Evolutionary conservation across 108 stramenopile species (phyloP), one percentile per base, ranked within the genome.

Genomic region (Cyclostephanos invisitatus): DNA sequence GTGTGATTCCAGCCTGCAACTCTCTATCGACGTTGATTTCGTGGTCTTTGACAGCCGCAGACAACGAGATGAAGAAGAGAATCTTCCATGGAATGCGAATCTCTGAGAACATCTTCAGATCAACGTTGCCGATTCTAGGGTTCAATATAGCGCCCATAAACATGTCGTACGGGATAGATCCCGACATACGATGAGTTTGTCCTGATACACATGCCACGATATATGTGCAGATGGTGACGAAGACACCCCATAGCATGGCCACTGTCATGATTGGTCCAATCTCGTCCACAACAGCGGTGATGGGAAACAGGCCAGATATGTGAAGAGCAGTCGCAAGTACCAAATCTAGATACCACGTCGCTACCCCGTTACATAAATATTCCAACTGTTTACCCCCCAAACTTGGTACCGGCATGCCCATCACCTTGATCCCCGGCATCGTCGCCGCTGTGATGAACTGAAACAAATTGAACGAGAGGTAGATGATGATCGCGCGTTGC

Each of bases 61-160:
- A 71, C 53, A 75, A 74, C 9, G 74, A 70, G 32, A 76, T 55
- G 24, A 74, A 75, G 40, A 84, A 83, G 6, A 87, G 64, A 24
- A 85, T 47, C 54, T 79, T 78, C 86, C 86, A 87, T 12, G 84
- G 70, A 46, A 83, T 78, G 21, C 86, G 82, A 51, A 85, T 81
- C 56, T 87, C 86, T 18, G 77, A 66, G 68, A 74, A 83, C 80
- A 85, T 81, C 50, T 87, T 87, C 44, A 87, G 55, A 69, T 87
- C 86, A 11, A 87, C 72, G 27, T 56, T 67, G 5, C 67, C 68
- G 44, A 87, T 59, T 10, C 86, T 79, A 11, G 86, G 86, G 62
- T 87, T 85, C 57, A 87, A 62, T 27, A 76, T 48, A 2, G 74
- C 77, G 14, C 86, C 86, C 86, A 87, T 87, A 55, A 87, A 84